These are phyloP conservation scores for Quercus tomentella DNA, from an alignment of 331 rosid genomes.

Conservation along the genomic window DNA sequence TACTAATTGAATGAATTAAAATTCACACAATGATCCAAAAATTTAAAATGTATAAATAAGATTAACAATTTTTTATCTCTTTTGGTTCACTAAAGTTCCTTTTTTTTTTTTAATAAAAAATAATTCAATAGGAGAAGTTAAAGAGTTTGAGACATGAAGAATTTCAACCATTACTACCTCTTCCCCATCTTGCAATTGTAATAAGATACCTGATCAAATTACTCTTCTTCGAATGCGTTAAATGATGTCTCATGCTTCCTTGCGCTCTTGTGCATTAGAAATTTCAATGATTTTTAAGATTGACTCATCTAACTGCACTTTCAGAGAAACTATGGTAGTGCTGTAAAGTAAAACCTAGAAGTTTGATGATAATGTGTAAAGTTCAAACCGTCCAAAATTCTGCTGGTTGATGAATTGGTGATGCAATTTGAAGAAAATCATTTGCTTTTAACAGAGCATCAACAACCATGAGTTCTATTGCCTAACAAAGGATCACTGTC, in stretches of 20 bases:
- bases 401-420: slow-evolving; percentile 35
- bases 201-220: slow-evolving; percentile 54
- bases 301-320: slow-evolving; percentile 66
- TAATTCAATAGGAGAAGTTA: not conserved
- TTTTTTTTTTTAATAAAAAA: no score
- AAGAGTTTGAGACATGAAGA: not conserved
- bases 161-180: not conserved
- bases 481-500: slow-evolving; percentile 33
- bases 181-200: not conserved
- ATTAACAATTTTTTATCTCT: no score
- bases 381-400: slow-evolving; percentile 59
- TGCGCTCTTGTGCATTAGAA: slow-evolving; percentile 29
- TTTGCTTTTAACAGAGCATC: slow-evolving; percentile 61
- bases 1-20: no score
- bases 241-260: slow-evolving; percentile 55
- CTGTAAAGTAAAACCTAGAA: slow-evolving; percentile 9
- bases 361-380: slow-evolving; percentile 5
- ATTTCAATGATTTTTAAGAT: slow-evolving; percentile 41
- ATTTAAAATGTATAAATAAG: no score
- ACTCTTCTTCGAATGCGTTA: slow-evolving; percentile 58
- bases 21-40: no score
- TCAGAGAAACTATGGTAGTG: slow-evolving; percentile 6
- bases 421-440: slow-evolving; percentile 31
- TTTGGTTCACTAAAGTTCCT: no score
- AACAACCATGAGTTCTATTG: slow-evolving; percentile 61